Conservation (phyloP, 1,284 basidiomycete species). For the Ustilago cynodontis region DNA sequence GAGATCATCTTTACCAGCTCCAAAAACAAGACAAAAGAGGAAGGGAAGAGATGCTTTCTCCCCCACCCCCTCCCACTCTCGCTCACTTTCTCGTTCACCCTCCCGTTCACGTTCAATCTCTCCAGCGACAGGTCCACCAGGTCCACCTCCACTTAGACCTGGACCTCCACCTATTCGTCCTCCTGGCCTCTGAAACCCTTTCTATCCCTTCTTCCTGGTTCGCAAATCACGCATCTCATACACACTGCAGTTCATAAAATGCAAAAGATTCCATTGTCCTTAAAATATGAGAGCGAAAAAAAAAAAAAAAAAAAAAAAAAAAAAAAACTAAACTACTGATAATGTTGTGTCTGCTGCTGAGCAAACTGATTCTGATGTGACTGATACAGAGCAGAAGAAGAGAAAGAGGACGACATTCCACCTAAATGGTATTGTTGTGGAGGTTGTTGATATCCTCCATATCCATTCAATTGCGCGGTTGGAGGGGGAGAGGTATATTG, state of each 20-base stretch:
- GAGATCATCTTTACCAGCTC: too few species aligned
- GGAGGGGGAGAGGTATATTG: not conserved
- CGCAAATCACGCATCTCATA: not conserved
- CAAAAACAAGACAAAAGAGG: not conserved
- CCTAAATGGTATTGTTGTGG: not conserved
- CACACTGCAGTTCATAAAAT: not conserved
- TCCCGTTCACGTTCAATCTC: conserved; percentile 8
- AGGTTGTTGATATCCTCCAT: not conserved
- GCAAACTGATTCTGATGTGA: conserved; percentile 10
- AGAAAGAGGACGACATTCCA: not conserved
- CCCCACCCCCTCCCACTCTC: conserved; percentile 12
- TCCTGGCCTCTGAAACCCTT: conserved; percentile 29
- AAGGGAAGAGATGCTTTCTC: conserved; percentile 22
- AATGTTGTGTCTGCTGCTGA: conserved; percentile 22
- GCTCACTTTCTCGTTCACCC: conserved; percentile 16
- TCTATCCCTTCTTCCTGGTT: not conserved
- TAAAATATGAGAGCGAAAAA: too few species aligned
- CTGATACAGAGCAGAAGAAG: conserved; percentile 3
- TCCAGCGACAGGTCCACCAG: conserved; percentile 13
- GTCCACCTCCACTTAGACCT: conserved; percentile 31
- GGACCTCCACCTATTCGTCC: conserved; percentile 45
- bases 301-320: too few species aligned
- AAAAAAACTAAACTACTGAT: conserved; percentile 15
- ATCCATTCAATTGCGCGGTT: not conserved
- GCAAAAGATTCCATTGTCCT: not conserved